Percentiles rank a stretch among this genome's conserved stretches.
Evolutionary conservation across 73 alveolate genomes (phyloP).

Genomic region (Paraurostyla sp.): DNA sequence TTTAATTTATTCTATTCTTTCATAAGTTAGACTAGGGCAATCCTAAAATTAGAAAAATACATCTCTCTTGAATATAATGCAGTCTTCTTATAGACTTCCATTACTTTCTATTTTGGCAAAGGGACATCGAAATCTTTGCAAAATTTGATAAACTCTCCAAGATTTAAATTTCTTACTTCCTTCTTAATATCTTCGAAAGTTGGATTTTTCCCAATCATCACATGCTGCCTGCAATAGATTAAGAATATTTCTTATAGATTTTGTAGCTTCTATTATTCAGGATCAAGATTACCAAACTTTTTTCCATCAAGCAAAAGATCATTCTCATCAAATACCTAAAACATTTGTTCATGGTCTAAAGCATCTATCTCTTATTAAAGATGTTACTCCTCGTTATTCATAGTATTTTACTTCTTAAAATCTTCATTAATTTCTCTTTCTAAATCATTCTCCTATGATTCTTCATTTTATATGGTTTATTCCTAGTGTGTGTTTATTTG

Average conservation of each 20-base stretch:
- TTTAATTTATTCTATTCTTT: not conserved
- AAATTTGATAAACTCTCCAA: slow-evolving; percentile 54
- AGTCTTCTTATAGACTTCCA: not conserved
- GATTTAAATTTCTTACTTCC: not conserved
- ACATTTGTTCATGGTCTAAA: not conserved
- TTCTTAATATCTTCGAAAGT: slow-evolving; percentile 59
- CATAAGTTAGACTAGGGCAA: not conserved
- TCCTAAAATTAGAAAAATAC: slow-evolving; percentile 13
- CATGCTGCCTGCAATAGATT: slow-evolving; percentile 19
- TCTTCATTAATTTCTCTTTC: not conserved
- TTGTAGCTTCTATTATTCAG: not conserved
- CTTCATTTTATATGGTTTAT: not conserved
- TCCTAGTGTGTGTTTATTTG: not conserved
- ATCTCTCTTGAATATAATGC: slow-evolving; percentile 33
- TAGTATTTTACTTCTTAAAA: not conserved
- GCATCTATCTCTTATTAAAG: not conserved
- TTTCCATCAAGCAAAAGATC: slow-evolving; percentile 1
- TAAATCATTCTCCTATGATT: not conserved
- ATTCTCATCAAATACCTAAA: not conserved
- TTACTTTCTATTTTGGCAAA: not conserved
- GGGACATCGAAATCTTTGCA: slow-evolving; percentile 36
- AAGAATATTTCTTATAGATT: slow-evolving; percentile 52
- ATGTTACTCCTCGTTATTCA: not conserved
- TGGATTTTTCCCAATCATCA: slow-evolving; percentile 11
- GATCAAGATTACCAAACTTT: not conserved